Evolutionary conservation across 2,329 filamentous ascomycete species (phyloP).

Genomic region (Rutstroemia sp.): DNA sequence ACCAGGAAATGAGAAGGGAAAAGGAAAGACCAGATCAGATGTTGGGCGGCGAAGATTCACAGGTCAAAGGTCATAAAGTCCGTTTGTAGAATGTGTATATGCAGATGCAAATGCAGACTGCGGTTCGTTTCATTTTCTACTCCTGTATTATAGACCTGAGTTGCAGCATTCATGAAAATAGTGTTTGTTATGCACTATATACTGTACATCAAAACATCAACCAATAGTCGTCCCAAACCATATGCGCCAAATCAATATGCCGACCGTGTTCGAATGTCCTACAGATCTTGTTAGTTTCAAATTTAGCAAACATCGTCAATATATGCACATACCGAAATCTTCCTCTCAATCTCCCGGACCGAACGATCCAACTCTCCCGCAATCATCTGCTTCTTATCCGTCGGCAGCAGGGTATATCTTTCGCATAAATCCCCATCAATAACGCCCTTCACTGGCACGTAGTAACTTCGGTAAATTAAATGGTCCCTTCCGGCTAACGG

Average conservation of each 20-base stretch:
- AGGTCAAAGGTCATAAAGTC: slow-evolving; percentile 19
- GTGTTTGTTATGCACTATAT: neutral
- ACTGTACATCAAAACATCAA: neutral
- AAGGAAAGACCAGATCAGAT: slow-evolving; percentile 31
- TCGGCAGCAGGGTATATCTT: slow-evolving; percentile 73
- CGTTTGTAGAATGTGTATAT: neutral
- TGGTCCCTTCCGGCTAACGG: slow-evolving; percentile 90
- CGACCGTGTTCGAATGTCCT: slow-evolving; percentile 51
- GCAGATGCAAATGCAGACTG: slow-evolving; percentile 1
- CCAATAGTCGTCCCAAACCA: neutral
- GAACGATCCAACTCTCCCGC: slow-evolving; percentile 87
- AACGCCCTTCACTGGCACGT: slow-evolving; percentile 89
- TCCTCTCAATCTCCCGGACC: slow-evolving; percentile 88
- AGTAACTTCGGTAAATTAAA: slow-evolving; percentile 91
- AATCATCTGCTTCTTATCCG: slow-evolving; percentile 92
- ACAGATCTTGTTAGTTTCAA: slow-evolving; percentile 15
- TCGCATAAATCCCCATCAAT: slow-evolving; percentile 98
- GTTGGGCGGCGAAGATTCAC: slow-evolving; percentile 26
- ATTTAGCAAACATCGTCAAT: neutral
- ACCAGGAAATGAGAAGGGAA: slow-evolving; percentile 38
- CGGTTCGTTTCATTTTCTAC: neutral
- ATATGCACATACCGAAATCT: slow-evolving; percentile 60
- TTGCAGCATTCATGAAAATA: neutral
- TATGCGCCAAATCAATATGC: slow-evolving; percentile 35
- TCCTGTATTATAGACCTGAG: neutral